Evolutionary conservation across 129 eudicot genomes (phyloP), one percentile per base, ranked within the genome.

Genomic region (Flaveria brownii): DNA sequence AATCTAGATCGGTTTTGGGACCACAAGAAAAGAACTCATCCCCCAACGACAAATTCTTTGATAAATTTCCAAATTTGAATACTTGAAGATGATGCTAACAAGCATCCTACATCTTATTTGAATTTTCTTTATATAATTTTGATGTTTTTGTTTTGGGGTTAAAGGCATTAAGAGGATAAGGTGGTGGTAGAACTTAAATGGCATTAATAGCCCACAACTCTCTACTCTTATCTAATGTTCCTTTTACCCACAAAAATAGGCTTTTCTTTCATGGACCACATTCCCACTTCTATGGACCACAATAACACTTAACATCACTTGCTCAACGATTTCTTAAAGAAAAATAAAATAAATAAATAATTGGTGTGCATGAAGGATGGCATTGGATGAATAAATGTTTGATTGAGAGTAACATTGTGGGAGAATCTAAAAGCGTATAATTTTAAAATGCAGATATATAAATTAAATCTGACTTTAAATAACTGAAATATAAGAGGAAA

Each of bases 191-290:
- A 67, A 77, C 74, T 25, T 67, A 36, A 67, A 36, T 77, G 65
- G 36, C 80, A 77, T 79, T 61, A 47, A 79, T 52, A 79, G 63
- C 82, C 51, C 63, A 71, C 56, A 78, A 70, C 52, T 78, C 62
- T 76, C 82, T 20, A 8, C 79, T 75, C 57, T 75, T 47, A 46
- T 62, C 52, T 60, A 46, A 60, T 78, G 76, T 71, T 72, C 77
- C 65, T 71, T 30, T 61, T 71, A 70, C 72, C 82, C 82, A 78
- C 72, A 49, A 71, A 78, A 47, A 62, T 62, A 71, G 82, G 82
- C 82, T 78, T 78, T 78, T 71, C 64, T 49, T 79, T 71, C 72
- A 61, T 68, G 82, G 82, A 79, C 82, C 82, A 79, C 82, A 71
- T n/a, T 79, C 73, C 78, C 78, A 79, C 82, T 79, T 71, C 65